Percentiles rank a stretch among this genome's conserved stretches.
phyloP scores from a whole-genome alignment of 139 green algal species.

The Chlorokybus atmophyticus region DNA sequence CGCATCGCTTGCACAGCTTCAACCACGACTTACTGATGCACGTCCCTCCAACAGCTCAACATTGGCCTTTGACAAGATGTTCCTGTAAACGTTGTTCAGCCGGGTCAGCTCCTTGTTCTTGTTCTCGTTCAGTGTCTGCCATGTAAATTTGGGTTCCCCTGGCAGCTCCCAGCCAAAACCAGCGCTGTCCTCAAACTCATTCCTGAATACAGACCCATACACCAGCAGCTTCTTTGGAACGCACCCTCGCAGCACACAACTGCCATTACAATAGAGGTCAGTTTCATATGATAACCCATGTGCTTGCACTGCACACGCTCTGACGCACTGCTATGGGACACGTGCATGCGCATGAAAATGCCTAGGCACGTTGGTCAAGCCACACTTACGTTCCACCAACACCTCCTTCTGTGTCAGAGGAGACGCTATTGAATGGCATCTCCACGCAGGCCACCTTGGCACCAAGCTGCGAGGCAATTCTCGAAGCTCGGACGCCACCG shows the following conservation, averaged over 20 bases:
- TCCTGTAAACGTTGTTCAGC: slow-evolving; percentile 74
- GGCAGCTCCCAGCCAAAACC: slow-evolving; percentile 72
- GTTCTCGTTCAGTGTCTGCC: slow-evolving; percentile 36
- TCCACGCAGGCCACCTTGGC: slow-evolving; percentile 83
- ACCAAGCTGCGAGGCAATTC: slow-evolving; percentile 31
- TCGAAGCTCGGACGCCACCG: slow-evolving; percentile 65
- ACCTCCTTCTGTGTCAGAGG: slow-evolving; percentile 57
- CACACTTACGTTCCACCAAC: slow-evolving; percentile 66
- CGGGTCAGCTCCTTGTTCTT: slow-evolving; percentile 84
- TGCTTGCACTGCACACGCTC: too few species aligned
- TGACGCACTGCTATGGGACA: too few species aligned
- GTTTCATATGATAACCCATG: too few species aligned
- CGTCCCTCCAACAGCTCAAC: slow-evolving; percentile 15
- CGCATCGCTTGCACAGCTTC: too few species aligned
- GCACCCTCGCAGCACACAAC: slow-evolving; percentile 90
- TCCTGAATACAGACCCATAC: slow-evolving; percentile 61
- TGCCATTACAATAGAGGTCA: too few species aligned
- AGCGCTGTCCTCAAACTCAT: slow-evolving; percentile 61
- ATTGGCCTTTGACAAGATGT: slow-evolving; percentile 48
- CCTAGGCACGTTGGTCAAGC: not conserved
- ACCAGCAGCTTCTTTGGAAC: slow-evolving; percentile 99
- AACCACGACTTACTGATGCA: too few species aligned
- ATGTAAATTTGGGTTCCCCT: slow-evolving; percentile 32
- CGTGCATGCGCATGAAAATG: too few species aligned
- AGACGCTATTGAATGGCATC: slow-evolving; percentile 77